Conservation (phyloP, 2,329 filamentous ascomycete species). For the Metarhizium robertsii region DNA sequence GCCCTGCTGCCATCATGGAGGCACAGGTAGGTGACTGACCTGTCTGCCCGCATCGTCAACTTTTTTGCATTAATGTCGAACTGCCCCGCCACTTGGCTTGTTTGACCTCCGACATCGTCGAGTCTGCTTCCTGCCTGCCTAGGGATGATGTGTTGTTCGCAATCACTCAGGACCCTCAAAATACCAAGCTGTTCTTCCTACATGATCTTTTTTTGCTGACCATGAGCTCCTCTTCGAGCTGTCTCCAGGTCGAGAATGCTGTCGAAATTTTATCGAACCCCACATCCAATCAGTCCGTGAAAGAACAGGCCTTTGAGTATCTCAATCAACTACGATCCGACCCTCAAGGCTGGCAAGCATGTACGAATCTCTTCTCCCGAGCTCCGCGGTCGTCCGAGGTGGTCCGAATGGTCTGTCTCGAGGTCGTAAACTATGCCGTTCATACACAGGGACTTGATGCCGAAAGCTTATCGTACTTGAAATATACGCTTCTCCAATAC, state of each 20-base stretch:
- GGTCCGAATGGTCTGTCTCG: slow-evolving; percentile 79
- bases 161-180: neutral
- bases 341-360: slow-evolving; percentile 82
- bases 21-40: slow-evolving; percentile 31
- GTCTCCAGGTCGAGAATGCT: slow-evolving; percentile 73
- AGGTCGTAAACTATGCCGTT: slow-evolving; percentile 87
- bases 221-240: neutral
- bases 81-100: neutral
- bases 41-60: neutral
- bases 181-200: neutral
- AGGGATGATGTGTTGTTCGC: neutral
- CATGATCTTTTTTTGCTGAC: neutral
- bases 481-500: slow-evolving; percentile 74
- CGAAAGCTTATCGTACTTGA: slow-evolving; percentile 64
- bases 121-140: neutral
- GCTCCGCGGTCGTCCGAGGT: slow-evolving; percentile 69
- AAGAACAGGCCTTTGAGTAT: slow-evolving; percentile 75
- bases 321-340: slow-evolving; percentile 70
- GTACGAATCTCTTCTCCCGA: slow-evolving; percentile 75
- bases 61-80: neutral
- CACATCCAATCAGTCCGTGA: slow-evolving; percentile 62
- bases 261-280: slow-evolving; percentile 91
- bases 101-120: neutral
- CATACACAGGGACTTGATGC: slow-evolving; percentile 69
- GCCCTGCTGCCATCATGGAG: slow-evolving; percentile 29